These are phyloP conservation scores for Diaporthe sp. DNA, from an alignment of 2,329 filamentous ascomycete genomes.

Conservation along the genomic window DNA sequence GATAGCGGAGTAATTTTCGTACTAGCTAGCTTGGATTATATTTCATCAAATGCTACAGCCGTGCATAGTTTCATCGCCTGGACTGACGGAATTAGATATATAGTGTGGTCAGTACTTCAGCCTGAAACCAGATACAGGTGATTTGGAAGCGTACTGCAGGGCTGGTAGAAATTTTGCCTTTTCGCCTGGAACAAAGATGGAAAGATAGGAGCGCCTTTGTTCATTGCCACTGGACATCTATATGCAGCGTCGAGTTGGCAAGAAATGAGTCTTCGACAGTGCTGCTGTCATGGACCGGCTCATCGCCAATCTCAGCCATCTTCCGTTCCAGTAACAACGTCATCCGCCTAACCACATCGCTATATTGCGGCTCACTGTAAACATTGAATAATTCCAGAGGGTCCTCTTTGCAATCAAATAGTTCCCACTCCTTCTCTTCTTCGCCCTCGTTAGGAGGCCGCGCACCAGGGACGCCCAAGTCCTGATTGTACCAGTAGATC, in stretches of 20 bases:
- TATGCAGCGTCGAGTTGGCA: neutral
- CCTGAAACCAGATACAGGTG: no score
- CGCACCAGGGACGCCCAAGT: slow-evolving; percentile 60
- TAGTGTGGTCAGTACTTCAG: no score
- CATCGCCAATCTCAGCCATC: slow-evolving; percentile 67
- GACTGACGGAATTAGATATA: no score
- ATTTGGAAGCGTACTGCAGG: neutral
- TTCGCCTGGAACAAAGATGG: neutral
- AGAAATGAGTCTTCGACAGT: slow-evolving; percentile 30
- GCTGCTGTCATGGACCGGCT: slow-evolving; percentile 50
- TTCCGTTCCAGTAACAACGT: slow-evolving; percentile 59
- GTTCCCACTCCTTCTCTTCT: slow-evolving; percentile 64
- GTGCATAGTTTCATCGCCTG: no score
- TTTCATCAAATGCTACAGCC: no score
- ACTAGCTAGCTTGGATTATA: no score
- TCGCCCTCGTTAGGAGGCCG: slow-evolving; percentile 53
- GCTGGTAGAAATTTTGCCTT: neutral
- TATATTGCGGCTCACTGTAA: slow-evolving; percentile 56
- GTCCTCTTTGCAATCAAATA: slow-evolving; percentile 66
- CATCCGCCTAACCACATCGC: slow-evolving; percentile 56
- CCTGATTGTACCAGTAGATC: slow-evolving; percentile 70
- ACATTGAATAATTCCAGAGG: slow-evolving; percentile 64
- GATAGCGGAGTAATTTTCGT: no score
- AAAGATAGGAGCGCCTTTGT: neutral
- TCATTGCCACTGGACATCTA: neutral